Evolutionary conservation across 116 monocot genomes (phyloP), one percentile per base, ranked within the genome.

Genomic region (Papilionanthe hybrid): DNA sequence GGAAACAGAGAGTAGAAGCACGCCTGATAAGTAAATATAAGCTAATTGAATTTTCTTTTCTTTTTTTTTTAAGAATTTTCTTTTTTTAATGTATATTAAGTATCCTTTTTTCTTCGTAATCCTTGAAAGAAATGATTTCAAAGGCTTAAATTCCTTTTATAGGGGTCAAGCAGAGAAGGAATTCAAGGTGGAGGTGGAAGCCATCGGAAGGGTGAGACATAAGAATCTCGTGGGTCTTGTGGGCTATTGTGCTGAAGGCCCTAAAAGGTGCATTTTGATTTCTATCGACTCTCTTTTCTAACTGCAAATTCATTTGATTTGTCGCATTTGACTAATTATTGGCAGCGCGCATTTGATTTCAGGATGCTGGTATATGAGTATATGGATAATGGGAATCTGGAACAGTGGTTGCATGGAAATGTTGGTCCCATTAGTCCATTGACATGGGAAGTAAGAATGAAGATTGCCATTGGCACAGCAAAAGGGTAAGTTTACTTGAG

Each of bases 321-420:
- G 20, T 75, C 42, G 41, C 8, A n/a, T 45, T 66, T 77, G 20
- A 37, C 47, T 49, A 68, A 48, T 20, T 74, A 60, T 75, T 58
- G 57, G 15, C 74, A 28, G 47, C 37, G n/a, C 55, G 67, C 9
- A 25, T 65, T 49, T 18, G 2, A 19, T 75, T 79, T 25, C 80
- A 96, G 96, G 88, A 93, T 96, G 90, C 96, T 96, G 72, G 90
- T 96, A 47, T 96, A 93, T 55, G 96, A 96, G 79, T 96, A 88
- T 75, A 29, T 96, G 17, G 93, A 96, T 68, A 96, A 96, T 80
- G 96, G 90, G 25, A 96, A 88, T 72, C 80, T 96, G 78, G 96
- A 96, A 74, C 96, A 91, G 76, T 93, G 96, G 96, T 79, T 96
- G 63, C 96, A 93, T 85, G 96, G 93, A 73, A 89, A 93, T 55